phyloP scores from a whole-genome alignment of 2,329 filamentous ascomycete species.

The Fusarium zealandicum region DNA sequence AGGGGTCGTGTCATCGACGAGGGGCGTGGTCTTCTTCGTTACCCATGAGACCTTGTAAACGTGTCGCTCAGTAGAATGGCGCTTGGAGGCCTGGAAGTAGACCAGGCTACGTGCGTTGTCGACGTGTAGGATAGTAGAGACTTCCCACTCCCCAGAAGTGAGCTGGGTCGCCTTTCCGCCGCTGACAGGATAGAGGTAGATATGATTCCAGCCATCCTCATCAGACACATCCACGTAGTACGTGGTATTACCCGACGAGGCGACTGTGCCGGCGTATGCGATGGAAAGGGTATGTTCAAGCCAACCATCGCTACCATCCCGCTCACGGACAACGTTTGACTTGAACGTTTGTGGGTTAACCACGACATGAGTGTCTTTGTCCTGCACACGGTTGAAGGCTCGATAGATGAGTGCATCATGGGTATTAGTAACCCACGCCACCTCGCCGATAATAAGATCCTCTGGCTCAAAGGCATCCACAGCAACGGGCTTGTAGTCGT shows the following conservation, averaged over 20 bases:
- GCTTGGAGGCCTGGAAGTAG: constrained; percentile 71
- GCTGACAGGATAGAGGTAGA: constrained; percentile 68
- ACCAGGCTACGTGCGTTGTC: constrained; percentile 63
- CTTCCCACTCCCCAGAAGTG: constrained; percentile 73
- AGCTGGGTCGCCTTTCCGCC: constrained; percentile 63
- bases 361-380: constrained; percentile 66
- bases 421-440: constrained; percentile 69
- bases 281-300: constrained; percentile 66
- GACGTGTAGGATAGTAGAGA: constrained; percentile 64
- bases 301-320: constrained; percentile 68
- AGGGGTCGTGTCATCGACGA: constrained; percentile 66
- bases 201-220: constrained; percentile 71
- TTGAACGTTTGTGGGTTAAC: constrained; percentile 60
- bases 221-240: constrained; percentile 75
- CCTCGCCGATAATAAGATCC: constrained; percentile 71
- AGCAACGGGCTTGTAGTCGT: constrained; percentile 54
- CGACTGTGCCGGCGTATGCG: constrained; percentile 58
- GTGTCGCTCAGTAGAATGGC: constrained; percentile 71
- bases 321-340: constrained; percentile 59
- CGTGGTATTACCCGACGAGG: constrained; percentile 44
- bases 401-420: constrained; percentile 70
- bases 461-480: constrained; percentile 66
- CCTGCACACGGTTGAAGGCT: constrained; percentile 73
- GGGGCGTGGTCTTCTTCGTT: constrained; percentile 60
- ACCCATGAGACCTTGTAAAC: constrained; percentile 70